Evolutionary conservation across 805 yeast genomes (phyloP).

Genomic region (Metschnikowia shivogae): DNA sequence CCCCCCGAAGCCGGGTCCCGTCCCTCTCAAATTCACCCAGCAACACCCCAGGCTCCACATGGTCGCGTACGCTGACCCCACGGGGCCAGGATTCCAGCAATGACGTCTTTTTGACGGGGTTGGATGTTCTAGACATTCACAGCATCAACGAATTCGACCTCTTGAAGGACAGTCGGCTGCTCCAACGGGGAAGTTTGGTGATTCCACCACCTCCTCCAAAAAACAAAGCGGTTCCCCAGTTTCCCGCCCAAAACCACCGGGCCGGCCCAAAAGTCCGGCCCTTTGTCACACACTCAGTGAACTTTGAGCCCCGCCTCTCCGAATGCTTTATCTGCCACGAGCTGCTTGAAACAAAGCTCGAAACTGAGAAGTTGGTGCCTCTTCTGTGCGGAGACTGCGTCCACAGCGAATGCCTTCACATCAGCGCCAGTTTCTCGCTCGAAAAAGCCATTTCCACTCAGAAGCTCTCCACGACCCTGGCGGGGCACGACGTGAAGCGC

Average conservation of each 20-base stretch:
- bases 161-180: constrained; percentile 12
- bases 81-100: background rate
- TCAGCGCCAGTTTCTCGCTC: constrained; percentile 10
- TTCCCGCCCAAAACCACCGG: background rate
- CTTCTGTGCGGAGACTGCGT: constrained; percentile 52
- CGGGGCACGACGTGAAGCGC: background rate
- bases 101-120: constrained; percentile 14
- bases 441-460: constrained; percentile 7
- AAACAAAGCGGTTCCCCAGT: constrained; percentile 1
- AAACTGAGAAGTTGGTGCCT: constrained; percentile 43
- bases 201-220: constrained; percentile 20
- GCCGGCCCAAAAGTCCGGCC: constrained; percentile 12
- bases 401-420: constrained; percentile 55
- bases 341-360: constrained; percentile 41
- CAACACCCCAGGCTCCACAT: constrained; percentile 11
- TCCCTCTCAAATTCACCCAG: constrained; percentile 13
- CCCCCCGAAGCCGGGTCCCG: constrained; percentile 10
- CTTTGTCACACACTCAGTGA: constrained; percentile 6
- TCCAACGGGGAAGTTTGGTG: constrained; percentile 9
- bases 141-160: constrained; percentile 8
- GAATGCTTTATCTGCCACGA: constrained; percentile 53
- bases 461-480: background rate
- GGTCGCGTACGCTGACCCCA: constrained; percentile 3
- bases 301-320: background rate
- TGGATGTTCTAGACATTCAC: constrained; percentile 16